These are phyloP conservation scores for Westerdykella ornata DNA, from an alignment of 2,329 filamentous ascomycete species.

Conservation along the genomic window DNA sequence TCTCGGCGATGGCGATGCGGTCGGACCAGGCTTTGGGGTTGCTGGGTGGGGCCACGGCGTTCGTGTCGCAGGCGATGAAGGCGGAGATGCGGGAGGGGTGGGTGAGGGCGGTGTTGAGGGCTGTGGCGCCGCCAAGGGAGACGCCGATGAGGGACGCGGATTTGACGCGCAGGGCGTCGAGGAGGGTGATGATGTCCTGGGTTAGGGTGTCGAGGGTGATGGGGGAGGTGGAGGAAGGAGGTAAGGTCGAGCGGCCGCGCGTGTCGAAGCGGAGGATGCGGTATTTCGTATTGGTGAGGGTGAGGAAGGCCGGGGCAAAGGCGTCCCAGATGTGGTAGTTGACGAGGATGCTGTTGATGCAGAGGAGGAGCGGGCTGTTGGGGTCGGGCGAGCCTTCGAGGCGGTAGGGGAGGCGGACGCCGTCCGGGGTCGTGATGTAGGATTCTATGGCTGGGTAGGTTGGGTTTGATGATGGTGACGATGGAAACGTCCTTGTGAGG, in stretches of 20 bases:
- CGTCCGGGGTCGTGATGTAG: constrained; percentile 61
- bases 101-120: constrained; percentile 63
- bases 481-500: constrained; percentile 50
- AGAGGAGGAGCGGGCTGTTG: constrained; percentile 63
- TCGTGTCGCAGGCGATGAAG: constrained; percentile 75
- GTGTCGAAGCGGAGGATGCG: constrained; percentile 71
- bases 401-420: constrained; percentile 62
- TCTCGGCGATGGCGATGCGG: constrained; percentile 61
- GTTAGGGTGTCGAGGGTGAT: constrained; percentile 58
- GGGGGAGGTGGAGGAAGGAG: constrained; percentile 37
- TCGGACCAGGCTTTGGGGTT: constrained; percentile 78
- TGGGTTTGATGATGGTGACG: constrained; percentile 20
- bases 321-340: constrained; percentile 75
- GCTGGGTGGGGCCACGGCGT: constrained; percentile 60
- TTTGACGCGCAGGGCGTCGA: constrained; percentile 62
- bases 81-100: constrained; percentile 53
- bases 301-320: constrained; percentile 56
- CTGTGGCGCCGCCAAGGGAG: constrained; percentile 72
- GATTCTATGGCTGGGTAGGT: constrained; percentile 53
- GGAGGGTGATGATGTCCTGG: constrained; percentile 58
- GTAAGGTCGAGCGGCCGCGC: constrained; percentile 57
- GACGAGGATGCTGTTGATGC: constrained; percentile 74
- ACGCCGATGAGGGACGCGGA: constrained; percentile 66
- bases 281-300: constrained; percentile 53
- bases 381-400: constrained; percentile 65